Conservation (phyloP, 1,284 basidiomycete species). For the Naganishia cerealis region DNA sequence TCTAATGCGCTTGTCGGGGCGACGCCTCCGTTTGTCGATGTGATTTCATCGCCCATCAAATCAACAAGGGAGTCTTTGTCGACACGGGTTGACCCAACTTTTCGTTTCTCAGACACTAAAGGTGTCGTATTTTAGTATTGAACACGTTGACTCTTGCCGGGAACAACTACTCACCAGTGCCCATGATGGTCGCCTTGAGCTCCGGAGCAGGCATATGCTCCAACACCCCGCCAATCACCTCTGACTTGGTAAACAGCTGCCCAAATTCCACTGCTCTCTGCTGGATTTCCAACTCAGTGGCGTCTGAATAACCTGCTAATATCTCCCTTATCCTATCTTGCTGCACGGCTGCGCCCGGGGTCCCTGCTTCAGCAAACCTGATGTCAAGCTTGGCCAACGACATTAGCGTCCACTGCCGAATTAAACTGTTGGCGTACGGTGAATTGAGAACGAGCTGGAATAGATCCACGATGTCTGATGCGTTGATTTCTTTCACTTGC, state of each 20-base stretch:
- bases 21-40: constrained; percentile 47
- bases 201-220: constrained; percentile 99
- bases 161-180: constrained; percentile 64
- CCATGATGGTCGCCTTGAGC: constrained; percentile 88
- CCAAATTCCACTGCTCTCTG: constrained; percentile 95
- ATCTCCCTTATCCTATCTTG: constrained; percentile 74
- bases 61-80: constrained; percentile 71
- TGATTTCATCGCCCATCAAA: constrained; percentile 72
- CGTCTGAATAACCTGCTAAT: constrained; percentile 75
- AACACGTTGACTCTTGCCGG: constrained; percentile 21
- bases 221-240: constrained; percentile 82
- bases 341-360: constrained; percentile 64
- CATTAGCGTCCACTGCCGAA: constrained; percentile 88
- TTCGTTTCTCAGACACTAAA: constrained; percentile 81
- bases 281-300: constrained; percentile 89
- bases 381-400: constrained; percentile 87
- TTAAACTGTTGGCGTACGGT: constrained; percentile 87
- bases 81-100: constrained; percentile 79
- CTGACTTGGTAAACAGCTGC: constrained; percentile 69
- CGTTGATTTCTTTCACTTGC: constrained; percentile 56
- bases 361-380: constrained; percentile 57
- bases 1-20: constrained; percentile 38
- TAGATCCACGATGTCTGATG: constrained; percentile 75
- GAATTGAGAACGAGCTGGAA: constrained; percentile 85
- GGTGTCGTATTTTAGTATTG: neutral